phyloP scores from a whole-genome alignment of 345 rosid species.

The Psidium friedrichsthalianum region DNA sequence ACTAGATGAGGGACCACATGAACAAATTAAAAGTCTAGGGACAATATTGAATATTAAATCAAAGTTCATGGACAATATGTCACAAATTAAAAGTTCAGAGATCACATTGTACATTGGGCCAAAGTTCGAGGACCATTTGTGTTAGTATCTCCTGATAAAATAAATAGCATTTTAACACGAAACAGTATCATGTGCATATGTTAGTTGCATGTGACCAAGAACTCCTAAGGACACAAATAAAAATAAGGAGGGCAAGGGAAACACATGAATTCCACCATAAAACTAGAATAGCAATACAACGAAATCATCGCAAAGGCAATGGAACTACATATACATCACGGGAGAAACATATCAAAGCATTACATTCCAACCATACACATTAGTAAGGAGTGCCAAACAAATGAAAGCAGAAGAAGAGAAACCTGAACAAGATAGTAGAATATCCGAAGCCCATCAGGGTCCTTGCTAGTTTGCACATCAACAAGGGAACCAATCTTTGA shows the following conservation, averaged over 20 bases:
- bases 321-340: not conserved
- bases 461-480: conserved; percentile 90
- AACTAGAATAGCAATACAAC: not conserved
- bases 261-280: not conserved
- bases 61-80: too few species aligned
- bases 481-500: conserved; percentile 98
- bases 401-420: not conserved
- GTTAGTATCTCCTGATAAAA: not conserved
- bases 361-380: not conserved
- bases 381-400: not conserved
- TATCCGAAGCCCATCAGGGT: conserved; percentile 97
- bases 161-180: not conserved
- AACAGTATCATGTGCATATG: not conserved
- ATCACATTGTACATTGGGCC: too few species aligned
- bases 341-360: not conserved
- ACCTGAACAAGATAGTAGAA: conserved; percentile 99
- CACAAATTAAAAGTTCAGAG: too few species aligned
- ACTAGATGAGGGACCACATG: too few species aligned
- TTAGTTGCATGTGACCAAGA: not conserved
- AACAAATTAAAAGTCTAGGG: too few species aligned
- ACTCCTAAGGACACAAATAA: not conserved
- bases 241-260: not conserved
- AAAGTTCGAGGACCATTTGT: too few species aligned
- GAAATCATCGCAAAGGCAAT: not conserved
- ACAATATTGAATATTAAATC: too few species aligned